Base-by-base conservation (phyloP, 257 asterid species). In the Mentha longifolia region DNA sequence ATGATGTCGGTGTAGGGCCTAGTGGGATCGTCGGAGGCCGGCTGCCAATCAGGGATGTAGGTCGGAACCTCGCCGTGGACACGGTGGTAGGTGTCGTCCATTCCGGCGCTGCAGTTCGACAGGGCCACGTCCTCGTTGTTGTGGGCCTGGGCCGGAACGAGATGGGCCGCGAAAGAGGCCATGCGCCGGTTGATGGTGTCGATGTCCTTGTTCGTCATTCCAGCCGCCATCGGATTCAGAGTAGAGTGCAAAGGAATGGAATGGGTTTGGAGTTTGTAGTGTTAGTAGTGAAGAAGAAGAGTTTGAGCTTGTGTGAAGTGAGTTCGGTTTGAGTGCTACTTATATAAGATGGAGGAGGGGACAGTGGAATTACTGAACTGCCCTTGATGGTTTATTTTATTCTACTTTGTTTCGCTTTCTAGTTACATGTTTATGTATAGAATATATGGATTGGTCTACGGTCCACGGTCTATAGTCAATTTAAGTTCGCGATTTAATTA, bases 41-140 rank as follows among this genome's bases (percentile, higher is more conserved):
- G 70, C 47, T 66, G 82, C 99, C 99, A 94, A 2, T 73, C 75
- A 1, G 99, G 97, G 16, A 68, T 67, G 65, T 86, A 85, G 4
- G 82, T 71, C 16, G 95, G 83, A 6, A 94, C 97, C 43, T 85
- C 88, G 5, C 99, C 97, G 86, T 94, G 92, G 3, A 85, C 84
- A 47, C 85, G 85, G 54, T 87, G 97, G 74, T 84, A 94, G 47
- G 82, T 85, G 19, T 94, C 97, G 66, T 89, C 71, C 81, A 87
- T 62, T 9, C 84, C 50, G 13, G 92, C 81, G 81, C 95, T 79
- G 83, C 96, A 89, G 63, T 54, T 72, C 1, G 86, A 80, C 8
- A 75, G 57, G 57, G 60, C 61, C 64, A 85, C 56, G 68, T 49
- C 4, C 19, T 14, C 54, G 30, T 45, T 45, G 28, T 37, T 25